Base-by-base conservation (phyloP, 176 grass and related monocot genomes). In the Triticum dicoccoides region DNA sequence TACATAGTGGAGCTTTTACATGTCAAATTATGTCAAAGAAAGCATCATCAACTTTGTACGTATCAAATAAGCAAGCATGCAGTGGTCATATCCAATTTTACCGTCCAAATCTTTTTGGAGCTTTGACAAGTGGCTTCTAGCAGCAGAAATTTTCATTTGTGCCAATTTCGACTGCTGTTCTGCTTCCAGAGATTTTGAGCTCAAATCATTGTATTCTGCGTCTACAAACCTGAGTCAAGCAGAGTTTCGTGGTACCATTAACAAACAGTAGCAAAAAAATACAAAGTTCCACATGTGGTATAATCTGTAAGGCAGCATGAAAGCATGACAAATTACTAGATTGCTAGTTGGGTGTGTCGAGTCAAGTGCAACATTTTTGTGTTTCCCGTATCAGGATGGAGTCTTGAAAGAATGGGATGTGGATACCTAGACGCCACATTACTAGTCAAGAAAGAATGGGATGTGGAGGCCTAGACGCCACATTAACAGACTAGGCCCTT, bases 61-160 rank as follows among this genome's bases (percentile, higher is more conserved):
- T 59, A 85, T 27, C 73, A 76, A 71, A 78, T 35, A 75, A 76
- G 45, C 47, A 61, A 67, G 61, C 15, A 8, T 54, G 15, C 4
- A 77, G 10, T 61, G 20, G 34, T 25, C 14, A 71, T 66, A 86
- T 82, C 27, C 30, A 42, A 79, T 84, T 69, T 77, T 98, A 98
- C 96, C 96, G 81, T 98, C 96, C 80, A 87, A 84, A 73, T 95
- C 93, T 87, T 93, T 98, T 66, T 72, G 88, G 84, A 94, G 88
- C 86, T 93, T 98, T 74, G 83, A 89, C 39, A 93, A 74, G 85
- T 90, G 83, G 66, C 74, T 82, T 89, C 85, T 93, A 61, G 89
- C 84, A 92, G 89, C 91, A 66, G 79, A 79, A 82, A 92, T 85
- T 90, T 98, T 98, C 88, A 92, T 95, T 37, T 93, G 86, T 12